Evolutionary conservation across 139 green algal genomes (phyloP).

Genomic region (Chlorokybus atmophyticus): DNA sequence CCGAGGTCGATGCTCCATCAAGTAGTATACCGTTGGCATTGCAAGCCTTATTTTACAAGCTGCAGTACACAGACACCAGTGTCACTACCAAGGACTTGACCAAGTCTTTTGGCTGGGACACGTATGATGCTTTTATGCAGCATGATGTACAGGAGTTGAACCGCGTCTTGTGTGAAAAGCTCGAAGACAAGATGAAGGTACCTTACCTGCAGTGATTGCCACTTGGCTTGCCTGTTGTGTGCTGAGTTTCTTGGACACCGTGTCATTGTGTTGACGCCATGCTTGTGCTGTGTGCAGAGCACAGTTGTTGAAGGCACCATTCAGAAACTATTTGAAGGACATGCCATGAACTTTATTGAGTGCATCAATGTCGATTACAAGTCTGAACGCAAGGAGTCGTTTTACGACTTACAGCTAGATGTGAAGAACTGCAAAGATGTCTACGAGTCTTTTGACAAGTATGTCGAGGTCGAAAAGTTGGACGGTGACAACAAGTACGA

Average conservation of each 20-base stretch:
- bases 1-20: conserved; percentile 26
- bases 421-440: conserved; percentile 78
- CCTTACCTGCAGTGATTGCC: no score
- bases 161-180: conserved; percentile 83
- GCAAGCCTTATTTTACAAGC: conserved; percentile 91
- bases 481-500: conserved; percentile 90
- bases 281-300: no score
- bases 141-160: conserved; percentile 98
- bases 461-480: conserved; percentile 59
- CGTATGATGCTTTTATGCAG: conserved; percentile 86
- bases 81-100: conserved; percentile 91
- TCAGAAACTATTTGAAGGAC: conserved; percentile 83
- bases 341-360: conserved; percentile 75
- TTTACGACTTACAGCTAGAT: conserved; percentile 67
- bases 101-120: conserved; percentile 91
- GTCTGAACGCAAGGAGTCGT: conserved; percentile 66
- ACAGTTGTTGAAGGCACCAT: conserved; percentile 83
- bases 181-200: conserved; percentile 98
- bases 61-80: conserved; percentile 60
- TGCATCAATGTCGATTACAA: conserved; percentile 91
- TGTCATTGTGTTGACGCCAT: no score
- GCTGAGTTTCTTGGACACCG: background rate
- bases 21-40: conserved; percentile 82
- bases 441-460: conserved; percentile 44
- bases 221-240: background rate